phyloP scores from a whole-genome alignment of 1,139 yeast genomes.

The Yamadazyma diddensiae region DNA sequence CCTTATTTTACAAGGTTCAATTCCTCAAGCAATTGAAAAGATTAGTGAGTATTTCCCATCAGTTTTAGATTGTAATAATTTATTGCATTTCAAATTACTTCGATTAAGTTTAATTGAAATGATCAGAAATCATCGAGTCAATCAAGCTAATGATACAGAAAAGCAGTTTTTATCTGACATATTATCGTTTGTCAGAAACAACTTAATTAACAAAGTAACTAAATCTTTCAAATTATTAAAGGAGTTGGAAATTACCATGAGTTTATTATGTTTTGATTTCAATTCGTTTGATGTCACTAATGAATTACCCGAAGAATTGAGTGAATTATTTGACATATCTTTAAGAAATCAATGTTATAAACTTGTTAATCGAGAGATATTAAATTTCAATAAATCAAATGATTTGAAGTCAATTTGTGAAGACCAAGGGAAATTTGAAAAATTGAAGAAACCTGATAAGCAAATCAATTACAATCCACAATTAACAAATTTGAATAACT shows the following conservation, averaged over 20 bases:
- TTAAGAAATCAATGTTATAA: slow-evolving; percentile 57
- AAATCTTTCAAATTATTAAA: slow-evolving; percentile 49
- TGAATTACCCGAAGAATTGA: slow-evolving; percentile 52
- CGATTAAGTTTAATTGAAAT: slow-evolving; percentile 62
- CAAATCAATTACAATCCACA: slow-evolving; percentile 16
- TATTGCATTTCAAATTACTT: slow-evolving; percentile 61
- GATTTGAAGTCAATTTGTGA: slow-evolving; percentile 11
- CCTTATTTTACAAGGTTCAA: slow-evolving; percentile 47
- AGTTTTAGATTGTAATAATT: slow-evolving; percentile 51
- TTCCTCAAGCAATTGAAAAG: slow-evolving; percentile 44
- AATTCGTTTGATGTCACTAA: slow-evolving; percentile 40
- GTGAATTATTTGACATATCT: slow-evolving; percentile 49
- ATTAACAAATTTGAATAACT: slow-evolving; percentile 4
- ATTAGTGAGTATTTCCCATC: slow-evolving; percentile 52
- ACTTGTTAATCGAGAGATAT: slow-evolving; percentile 52
- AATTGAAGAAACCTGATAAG: slow-evolving; percentile 6
- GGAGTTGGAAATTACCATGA: slow-evolving; percentile 70
- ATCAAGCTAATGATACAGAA: slow-evolving; percentile 27
- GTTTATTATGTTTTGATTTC: slow-evolving; percentile 55
- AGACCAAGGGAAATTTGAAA: slow-evolving; percentile 15
- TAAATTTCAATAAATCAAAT: slow-evolving; percentile 26
- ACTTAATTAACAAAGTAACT: slow-evolving; percentile 56
- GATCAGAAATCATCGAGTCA: slow-evolving; percentile 50
- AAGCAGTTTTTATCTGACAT: slow-evolving; percentile 52
- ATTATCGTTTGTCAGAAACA: slow-evolving; percentile 59